Base-by-base conservation (phyloP, 306 rosid genomes). In the Malus sieversii region DNA sequence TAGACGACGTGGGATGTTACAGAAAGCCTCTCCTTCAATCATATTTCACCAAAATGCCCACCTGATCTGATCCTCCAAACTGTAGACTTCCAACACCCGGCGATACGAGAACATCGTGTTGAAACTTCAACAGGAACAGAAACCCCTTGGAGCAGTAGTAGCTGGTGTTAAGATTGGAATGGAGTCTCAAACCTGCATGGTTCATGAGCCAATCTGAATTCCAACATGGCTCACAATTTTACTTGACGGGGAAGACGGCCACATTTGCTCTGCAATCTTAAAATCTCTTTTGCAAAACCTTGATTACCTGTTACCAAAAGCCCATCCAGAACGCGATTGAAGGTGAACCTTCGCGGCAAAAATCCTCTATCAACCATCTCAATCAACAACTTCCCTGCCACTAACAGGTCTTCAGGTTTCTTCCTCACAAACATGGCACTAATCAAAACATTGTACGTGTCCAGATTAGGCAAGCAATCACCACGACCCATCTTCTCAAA, bases 391-490 rank as follows among this genome's bases (percentile, higher is more conserved):
- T 84, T 95, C 82, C 98, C 96, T 67, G 97, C 98, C 74, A 81
- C 78, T 61, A 90, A 80, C 78, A 95, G 76, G 86, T 92, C 97
- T 10, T 84, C 90, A 0, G 90, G 80, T 75, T 86, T 87, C 87
- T 89, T 95, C 91, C 96, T 88, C 83, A 88, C 88, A 88, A 95
- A 95, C 97, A 92, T 92, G 1, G 90, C 90, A 72, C 96, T 82
- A 8, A 92, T 92, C 85, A 95, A 58, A 85, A 92, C 77, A 70
- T 95, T 92, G 68, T 95, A 92, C 0, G 97, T 89, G 62, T 95
- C 97, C 83, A 95, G 78, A 83, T 92, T 95, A 13, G 97, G 97
- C 82, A 92, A 88, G 71, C 92, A 92, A 25, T 81, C 45, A 15
- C 84, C 85, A 33, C 74, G 35, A n/a, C 85, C 85, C 93, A 92